Evolutionary conservation across 179 eudicot genomes (phyloP), one percentile per base, ranked within the genome.

Genomic region (Spergularia azorica): DNA sequence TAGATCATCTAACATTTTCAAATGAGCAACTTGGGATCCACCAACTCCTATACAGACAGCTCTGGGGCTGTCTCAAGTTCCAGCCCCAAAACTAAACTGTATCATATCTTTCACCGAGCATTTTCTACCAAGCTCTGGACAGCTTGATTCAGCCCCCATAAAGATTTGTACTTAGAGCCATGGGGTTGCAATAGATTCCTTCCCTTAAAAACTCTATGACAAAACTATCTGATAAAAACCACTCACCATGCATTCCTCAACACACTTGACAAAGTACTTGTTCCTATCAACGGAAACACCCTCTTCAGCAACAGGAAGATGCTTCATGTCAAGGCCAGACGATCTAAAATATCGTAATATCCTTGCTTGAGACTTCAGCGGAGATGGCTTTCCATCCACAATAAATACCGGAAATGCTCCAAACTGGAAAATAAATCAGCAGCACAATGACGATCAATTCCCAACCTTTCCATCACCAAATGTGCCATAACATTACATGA

Each of bases 401-500:
- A 95, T 87, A 80, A 95, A 95, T 36, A 95, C 97, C 13, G 99
- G 99, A 78, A 80, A 91, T 18, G 99, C 99, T 73, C 99, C 99
- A 88, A 95, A 91, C 97, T 95, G 82, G 81, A 26, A 26, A 26
- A 26, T n/a, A 9, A 43, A 67, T 50, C 41, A 58, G 38, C 39
- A 5, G 39, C 50, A 20, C 15, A 3, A 43, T 11, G n/a, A 3
- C n/a, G 13, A 14, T 11, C n/a, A 63, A 32, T 10, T 41, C 46
- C 55, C 51, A 57, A 3, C 41, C 16, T n/a, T 63, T 61, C 71
- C 14, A 67, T 63, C 64, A 32, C 72, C 73, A 67, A 21, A 72
- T 8, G 32, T 17, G 14, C 10, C 59, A 57, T 20, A 46, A 14
- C 50, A 67, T 13, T 32, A 52, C 15, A 2, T 38, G 18, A 72